These are phyloP conservation scores for Microsporum audouinii DNA, from an alignment of 2,329 filamentous ascomycete species.

Conservation along the genomic window DNA sequence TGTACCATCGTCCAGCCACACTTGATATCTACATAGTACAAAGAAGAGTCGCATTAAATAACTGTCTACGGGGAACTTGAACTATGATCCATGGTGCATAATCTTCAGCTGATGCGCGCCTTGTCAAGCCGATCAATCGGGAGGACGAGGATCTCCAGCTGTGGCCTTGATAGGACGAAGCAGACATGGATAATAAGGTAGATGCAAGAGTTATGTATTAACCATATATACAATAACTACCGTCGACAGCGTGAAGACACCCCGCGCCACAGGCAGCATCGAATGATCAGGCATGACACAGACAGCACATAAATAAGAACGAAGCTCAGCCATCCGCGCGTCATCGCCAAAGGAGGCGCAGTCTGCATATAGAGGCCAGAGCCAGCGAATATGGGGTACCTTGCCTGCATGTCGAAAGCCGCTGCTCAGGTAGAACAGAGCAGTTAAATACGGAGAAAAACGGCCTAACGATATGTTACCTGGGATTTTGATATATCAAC, in stretches of 20 bases:
- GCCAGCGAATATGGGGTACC: background rate
- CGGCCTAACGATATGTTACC: too few species aligned
- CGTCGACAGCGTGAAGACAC: too few species aligned
- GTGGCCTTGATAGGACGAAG: background rate
- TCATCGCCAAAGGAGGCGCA: background rate
- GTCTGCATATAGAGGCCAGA: background rate
- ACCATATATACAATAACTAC: too few species aligned
- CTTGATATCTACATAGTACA: background rate
- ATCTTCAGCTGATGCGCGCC: background rate
- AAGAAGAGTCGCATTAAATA: background rate
- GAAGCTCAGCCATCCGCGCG: slow-evolving; percentile 3
- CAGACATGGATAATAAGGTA: background rate
- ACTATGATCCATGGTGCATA: background rate
- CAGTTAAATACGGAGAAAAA: too few species aligned
- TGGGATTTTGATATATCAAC: too few species aligned
- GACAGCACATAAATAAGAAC: background rate
- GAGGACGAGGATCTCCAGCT: background rate
- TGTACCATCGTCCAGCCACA: background rate
- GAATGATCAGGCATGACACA: too few species aligned
- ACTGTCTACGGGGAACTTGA: background rate
- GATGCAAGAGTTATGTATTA: background rate
- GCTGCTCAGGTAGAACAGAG: background rate
- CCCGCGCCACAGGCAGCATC: too few species aligned
- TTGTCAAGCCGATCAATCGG: background rate
- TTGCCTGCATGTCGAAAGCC: background rate